Evolutionary conservation across 2,329 filamentous ascomycete species (phyloP), one percentile per base, ranked within the genome.

Genomic region (Aspergillus jensenii): DNA sequence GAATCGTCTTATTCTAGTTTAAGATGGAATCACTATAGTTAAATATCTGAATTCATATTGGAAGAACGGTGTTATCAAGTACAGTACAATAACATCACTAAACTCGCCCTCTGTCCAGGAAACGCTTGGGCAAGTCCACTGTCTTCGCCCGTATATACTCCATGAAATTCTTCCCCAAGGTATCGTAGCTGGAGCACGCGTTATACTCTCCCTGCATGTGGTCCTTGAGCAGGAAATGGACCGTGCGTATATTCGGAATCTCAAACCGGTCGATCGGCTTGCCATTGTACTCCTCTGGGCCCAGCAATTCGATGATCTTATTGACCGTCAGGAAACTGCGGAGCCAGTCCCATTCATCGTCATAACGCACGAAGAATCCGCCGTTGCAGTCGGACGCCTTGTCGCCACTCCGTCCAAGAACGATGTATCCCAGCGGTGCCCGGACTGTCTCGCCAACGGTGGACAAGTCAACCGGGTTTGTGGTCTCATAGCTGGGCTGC

Each of bases 291-390:
- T 44, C 50, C 25, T 52, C 50, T 15, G 50, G 39, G 5, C 39
- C 50, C 40, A 52, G 17, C n/a, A 52, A 3, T 40, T 52, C 50
- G 25, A 50, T 50, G 35, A 50, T 50, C 35, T 40, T 50, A 4
- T 9, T 6, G 12, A 35, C 40, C 19, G 44, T 50, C 37, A 58
- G 12, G 19, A 58, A 31, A 39, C 31, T 27, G 7, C 50, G 50
- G 4, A 58, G 56, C 56, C 56, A 58, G 37, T 52, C 48, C 44
- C 48, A 58, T n/a, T 58, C 44, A 19, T 58, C 50, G 17, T 35
- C 48, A 33, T 45, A 12, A 6, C 44, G 50, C 23, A 58, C 56
- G 31, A 54, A 58, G 33, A 58, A 54, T 3, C 56, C 56, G 14
- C 27, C 35, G 35, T 58, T 54, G 21, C 39, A 47, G 37, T 58